Conservation (phyloP, 257 asterid species). For the Nemophila menziesii region DNA sequence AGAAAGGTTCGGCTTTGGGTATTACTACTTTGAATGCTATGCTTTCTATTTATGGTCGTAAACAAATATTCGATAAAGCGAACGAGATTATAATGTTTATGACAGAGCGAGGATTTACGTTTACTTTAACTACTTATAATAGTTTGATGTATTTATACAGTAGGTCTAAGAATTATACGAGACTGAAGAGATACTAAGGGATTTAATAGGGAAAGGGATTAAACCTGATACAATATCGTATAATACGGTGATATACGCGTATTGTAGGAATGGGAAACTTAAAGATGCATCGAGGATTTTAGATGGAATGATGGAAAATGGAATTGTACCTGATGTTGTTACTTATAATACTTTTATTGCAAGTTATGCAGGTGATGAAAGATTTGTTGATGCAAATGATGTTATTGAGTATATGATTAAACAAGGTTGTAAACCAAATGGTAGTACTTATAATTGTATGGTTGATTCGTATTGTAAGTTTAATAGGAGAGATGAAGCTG, state of each 20-base stretch:
- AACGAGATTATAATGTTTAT: conserved; percentile 51
- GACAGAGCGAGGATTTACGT: conserved; percentile 50
- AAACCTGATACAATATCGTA: conserved; percentile 72
- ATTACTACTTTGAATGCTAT: conserved; percentile 65
- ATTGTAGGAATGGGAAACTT: conserved; percentile 71
- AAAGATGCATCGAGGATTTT: conserved; percentile 75
- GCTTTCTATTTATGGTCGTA: conserved; percentile 79
- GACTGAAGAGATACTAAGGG: conserved; percentile 62
- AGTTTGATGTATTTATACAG: conserved; percentile 84
- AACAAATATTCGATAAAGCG: conserved; percentile 56
- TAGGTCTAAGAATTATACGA: conserved; percentile 50
- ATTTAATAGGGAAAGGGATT: conserved; percentile 43
- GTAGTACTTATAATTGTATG: conserved; percentile 65
- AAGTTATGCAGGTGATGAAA: conserved; percentile 56
- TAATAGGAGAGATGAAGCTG: conserved; percentile 61
- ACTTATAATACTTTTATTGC: conserved; percentile 73
- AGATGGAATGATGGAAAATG: conserved; percentile 46
- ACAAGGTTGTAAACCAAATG: conserved; percentile 74
- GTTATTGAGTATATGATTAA: conserved; percentile 73
- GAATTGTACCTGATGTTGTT: conserved; percentile 63
- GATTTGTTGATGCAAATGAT: conserved; percentile 80
- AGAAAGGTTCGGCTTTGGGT: conserved; percentile 49
- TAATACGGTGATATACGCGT: conserved; percentile 71
- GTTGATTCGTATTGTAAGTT: conserved; percentile 71
- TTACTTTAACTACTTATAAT: conserved; percentile 70